A percentile compares a stretch with the other conserved stretches of the same genome.
Evolutionary conservation across 441 rosid genomes (phyloP).

Genomic region (Syzygium malaccense): DNA sequence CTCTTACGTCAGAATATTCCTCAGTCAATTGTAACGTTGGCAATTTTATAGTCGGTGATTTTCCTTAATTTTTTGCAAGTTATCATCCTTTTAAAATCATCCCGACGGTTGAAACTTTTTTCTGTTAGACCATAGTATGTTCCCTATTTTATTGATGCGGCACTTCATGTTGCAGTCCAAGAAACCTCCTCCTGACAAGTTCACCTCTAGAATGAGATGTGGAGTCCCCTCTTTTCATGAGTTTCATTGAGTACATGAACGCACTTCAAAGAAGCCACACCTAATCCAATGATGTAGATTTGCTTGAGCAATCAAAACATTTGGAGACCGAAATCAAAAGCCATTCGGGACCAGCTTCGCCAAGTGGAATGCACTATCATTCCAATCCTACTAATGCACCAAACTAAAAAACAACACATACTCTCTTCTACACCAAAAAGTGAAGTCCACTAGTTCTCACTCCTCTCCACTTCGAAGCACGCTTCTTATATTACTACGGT

Average conservation of each 20-base stretch:
- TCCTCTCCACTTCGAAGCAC: conserved; percentile 19
- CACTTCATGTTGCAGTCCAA: not conserved
- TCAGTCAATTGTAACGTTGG: not conserved
- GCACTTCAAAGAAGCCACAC: not conserved
- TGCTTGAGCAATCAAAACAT: not conserved
- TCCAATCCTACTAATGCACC: not conserved
- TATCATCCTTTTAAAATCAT: not conserved
- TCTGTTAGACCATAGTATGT: not conserved
- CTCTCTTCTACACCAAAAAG: conserved; percentile 2
- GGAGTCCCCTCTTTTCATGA: not conserved
- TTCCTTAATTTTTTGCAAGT: not conserved
- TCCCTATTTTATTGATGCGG: not conserved
- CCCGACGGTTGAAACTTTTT: not conserved
- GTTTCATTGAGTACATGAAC: not conserved
- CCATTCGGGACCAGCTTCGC: not conserved
- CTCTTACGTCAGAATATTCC: not conserved
- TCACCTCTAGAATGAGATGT: not conserved
- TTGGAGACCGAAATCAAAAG: not conserved
- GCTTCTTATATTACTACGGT: not conserved
- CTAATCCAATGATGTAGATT: not conserved
- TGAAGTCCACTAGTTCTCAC: conserved; percentile 29
- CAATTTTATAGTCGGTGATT: not conserved
- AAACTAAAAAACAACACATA: not conserved
- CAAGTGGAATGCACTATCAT: not conserved
- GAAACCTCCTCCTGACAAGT: not conserved